phyloP scores from a whole-genome alignment of 495 filamentous ascomycete genomes.

The Xylaria grammica region DNA sequence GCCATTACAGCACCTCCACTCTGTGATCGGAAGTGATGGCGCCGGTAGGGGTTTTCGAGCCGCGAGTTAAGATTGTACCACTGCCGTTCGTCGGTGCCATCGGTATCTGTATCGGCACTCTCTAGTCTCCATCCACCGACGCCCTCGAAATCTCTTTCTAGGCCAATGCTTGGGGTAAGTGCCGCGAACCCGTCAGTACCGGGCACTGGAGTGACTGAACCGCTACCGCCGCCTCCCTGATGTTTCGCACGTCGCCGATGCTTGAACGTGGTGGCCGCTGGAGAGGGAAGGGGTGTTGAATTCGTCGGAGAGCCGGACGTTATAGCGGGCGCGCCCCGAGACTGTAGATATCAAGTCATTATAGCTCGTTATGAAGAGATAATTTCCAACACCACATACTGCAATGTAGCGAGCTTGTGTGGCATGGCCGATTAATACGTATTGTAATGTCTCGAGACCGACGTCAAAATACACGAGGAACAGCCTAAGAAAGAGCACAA shows the following conservation, averaged over 20 bases:
- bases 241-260: conserved; percentile 41
- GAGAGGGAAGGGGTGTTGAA: conserved; percentile 15
- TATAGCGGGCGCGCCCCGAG: background rate
- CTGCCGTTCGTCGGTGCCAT: conserved; percentile 61
- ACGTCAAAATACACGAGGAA: conserved; percentile 74
- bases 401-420: conserved; percentile 27
- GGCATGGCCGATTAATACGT: conserved; percentile 33
- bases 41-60: conserved; percentile 64
- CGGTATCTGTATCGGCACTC: conserved; percentile 48
- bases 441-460: conserved; percentile 49
- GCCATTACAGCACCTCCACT: conserved; percentile 36
- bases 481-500: conserved; percentile 67
- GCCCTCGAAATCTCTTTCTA: conserved; percentile 81
- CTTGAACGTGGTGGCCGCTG: conserved; percentile 23
- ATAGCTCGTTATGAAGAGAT: background rate
- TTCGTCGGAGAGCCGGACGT: conserved; percentile 2
- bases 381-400: background rate
- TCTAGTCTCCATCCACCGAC: conserved; percentile 76
- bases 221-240: conserved; percentile 43
- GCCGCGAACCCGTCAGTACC: conserved; percentile 39
- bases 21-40: conserved; percentile 44
- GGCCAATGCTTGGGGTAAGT: conserved; percentile 46
- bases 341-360: conserved; percentile 11
- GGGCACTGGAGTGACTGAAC: conserved; percentile 38
- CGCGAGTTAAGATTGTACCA: conserved; percentile 80